Evolutionary conservation across 169 alveolate species (phyloP).

Genomic region (Babesia sp.): DNA sequence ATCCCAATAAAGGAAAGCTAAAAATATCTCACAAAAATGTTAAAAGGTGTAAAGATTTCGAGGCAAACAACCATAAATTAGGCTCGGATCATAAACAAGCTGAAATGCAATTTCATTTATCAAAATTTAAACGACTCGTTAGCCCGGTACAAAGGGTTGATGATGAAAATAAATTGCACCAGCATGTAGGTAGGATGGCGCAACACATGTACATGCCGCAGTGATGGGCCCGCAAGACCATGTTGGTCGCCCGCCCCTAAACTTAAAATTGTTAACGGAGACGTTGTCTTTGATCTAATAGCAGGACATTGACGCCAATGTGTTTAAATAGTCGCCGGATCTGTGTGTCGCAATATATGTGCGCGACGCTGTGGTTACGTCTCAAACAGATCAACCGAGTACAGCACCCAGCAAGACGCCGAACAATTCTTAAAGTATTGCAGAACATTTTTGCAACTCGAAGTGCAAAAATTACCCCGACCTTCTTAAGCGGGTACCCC

Average conservation of each 20-base stretch:
- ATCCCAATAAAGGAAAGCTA: conserved; percentile 15
- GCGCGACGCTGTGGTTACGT: conserved; percentile 15
- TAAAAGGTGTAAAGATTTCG: conserved; percentile 34
- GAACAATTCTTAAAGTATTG: background rate
- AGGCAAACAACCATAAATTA: background rate
- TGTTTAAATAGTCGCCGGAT: background rate
- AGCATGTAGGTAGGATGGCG: conserved; percentile 11
- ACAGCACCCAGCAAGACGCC: background rate
- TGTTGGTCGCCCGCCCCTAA: background rate
- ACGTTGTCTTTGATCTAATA: background rate
- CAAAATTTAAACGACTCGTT: background rate
- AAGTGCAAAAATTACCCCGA: background rate
- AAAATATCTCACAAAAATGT: conserved; percentile 19
- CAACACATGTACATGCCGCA: conserved; percentile 10
- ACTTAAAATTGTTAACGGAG: background rate
- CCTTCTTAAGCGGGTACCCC: background rate
- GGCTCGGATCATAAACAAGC: background rate
- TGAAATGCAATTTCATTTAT: background rate
- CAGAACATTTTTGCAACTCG: background rate
- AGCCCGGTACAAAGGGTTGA: background rate
- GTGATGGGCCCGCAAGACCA: background rate
- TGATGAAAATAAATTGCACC: background rate
- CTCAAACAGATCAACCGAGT: background rate
- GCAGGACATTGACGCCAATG: background rate
- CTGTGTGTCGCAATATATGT: conserved; percentile 12